Conservation (phyloP, 1,284 basidiomycete species). For the Rugosomyces carneus region DNA sequence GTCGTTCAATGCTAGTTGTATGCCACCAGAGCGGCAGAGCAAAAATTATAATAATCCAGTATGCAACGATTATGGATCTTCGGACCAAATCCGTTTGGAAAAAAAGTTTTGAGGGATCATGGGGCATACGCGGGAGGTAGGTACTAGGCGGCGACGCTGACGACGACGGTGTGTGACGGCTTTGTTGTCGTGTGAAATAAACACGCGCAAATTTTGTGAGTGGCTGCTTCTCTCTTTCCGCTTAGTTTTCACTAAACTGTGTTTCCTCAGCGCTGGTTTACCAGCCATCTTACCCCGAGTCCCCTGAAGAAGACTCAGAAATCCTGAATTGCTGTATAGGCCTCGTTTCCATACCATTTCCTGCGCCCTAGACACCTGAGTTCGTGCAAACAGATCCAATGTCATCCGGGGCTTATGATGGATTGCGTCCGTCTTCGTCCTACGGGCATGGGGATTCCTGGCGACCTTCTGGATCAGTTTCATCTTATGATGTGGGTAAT, state of each 20-base stretch:
- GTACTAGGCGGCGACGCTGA: slow-evolving; percentile 6
- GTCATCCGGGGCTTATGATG: slow-evolving; percentile 35
- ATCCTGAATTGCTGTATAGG: not conserved
- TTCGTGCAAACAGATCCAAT: slow-evolving; percentile 22
- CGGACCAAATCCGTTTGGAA: slow-evolving; percentile 46
- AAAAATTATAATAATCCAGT: slow-evolving; percentile 69
- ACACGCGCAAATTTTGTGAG: slow-evolving; percentile 19
- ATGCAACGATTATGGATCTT: slow-evolving; percentile 59
- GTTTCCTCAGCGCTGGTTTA: slow-evolving; percentile 3
- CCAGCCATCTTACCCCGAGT: not conserved
- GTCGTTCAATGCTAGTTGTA: slow-evolving; percentile 79
- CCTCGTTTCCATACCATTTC: not conserved
- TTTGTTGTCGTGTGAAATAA: slow-evolving; percentile 15
- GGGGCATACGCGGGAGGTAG: slow-evolving; percentile 13
- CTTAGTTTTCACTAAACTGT: slow-evolving; percentile 8
- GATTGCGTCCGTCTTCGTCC: slow-evolving; percentile 23
- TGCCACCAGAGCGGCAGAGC: slow-evolving; percentile 86
- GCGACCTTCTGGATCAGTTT: slow-evolving; percentile 23
- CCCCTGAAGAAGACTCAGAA: not conserved
- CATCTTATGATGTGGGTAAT: slow-evolving; percentile 33
- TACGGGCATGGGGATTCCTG: slow-evolving; percentile 26
- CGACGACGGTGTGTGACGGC: not conserved
- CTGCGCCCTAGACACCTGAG: slow-evolving; percentile 7
- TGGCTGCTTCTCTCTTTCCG: slow-evolving; percentile 16
- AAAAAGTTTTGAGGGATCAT: slow-evolving; percentile 45